Conservation (phyloP, 148 eudicot species). For the Chenopodium quinoa region DNA sequence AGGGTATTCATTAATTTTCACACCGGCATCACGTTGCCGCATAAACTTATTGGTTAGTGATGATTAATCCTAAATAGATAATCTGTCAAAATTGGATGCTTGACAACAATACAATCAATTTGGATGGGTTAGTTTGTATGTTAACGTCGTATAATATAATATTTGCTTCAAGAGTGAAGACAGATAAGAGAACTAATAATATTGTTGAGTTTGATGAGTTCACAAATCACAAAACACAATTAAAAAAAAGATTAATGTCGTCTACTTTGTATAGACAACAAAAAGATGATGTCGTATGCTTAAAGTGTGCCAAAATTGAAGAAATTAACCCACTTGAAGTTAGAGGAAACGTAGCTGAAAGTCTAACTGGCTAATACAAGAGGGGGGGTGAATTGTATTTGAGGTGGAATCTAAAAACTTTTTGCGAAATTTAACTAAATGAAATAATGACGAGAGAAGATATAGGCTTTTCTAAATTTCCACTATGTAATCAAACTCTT, state of each 20-base stretch:
- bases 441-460: too few relatives aligned
- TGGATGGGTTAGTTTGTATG: conserved; percentile 7
- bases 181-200: background rate
- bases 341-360: background rate
- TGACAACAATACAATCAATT: conserved; percentile 2
- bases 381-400: too few relatives aligned
- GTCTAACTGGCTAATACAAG: too few relatives aligned
- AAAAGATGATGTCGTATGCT: conserved; percentile 15
- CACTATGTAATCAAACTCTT: too few relatives aligned
- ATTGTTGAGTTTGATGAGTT: conserved; percentile 8
- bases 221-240: conserved; percentile 8
- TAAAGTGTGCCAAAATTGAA: conserved; percentile 3
- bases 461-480: too few relatives aligned
- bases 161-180: background rate
- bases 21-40: background rate
- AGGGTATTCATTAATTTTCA: background rate
- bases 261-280: conserved; percentile 5
- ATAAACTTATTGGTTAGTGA: background rate
- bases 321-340: background rate
- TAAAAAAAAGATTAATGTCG: conserved; percentile 4
- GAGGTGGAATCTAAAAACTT: too few relatives aligned
- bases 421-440: too few relatives aligned
- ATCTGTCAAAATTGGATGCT: background rate
- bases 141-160: background rate
- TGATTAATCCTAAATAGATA: background rate